A percentile compares a stretch with the other conserved stretches of the same genome.
Conservation (phyloP, 257 asterid genomes). For the Linderniella brevidens region DNA sequence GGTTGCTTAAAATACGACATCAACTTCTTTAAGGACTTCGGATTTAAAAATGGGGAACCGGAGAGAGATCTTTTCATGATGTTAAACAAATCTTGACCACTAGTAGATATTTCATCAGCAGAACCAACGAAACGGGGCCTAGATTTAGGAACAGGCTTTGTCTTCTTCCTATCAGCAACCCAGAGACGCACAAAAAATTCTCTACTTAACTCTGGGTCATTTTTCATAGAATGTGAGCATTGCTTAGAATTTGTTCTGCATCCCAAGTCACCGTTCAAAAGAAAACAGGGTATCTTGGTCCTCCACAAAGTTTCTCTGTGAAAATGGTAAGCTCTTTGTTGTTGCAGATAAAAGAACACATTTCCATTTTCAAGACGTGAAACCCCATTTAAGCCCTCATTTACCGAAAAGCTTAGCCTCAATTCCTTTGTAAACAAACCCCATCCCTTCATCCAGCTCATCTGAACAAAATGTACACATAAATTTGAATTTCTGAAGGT, state of each 20-base stretch:
- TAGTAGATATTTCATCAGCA: slow-evolving; percentile 12
- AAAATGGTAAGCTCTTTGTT: slow-evolving; percentile 18
- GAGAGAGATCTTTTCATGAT: slow-evolving; percentile 30
- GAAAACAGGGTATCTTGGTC: slow-evolving; percentile 19
- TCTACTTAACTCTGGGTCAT: slow-evolving; percentile 46
- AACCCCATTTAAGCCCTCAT: slow-evolving; percentile 19
- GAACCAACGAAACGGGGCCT: slow-evolving; percentile 17
- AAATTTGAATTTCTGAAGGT: background rate
- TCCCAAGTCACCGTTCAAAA: slow-evolving; percentile 13
- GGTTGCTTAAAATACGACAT: slow-evolving; percentile 52
- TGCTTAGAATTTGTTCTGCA: slow-evolving; percentile 19
- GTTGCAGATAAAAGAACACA: slow-evolving; percentile 10
- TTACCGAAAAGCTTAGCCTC: slow-evolving; percentile 15
- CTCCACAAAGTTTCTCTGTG: slow-evolving; percentile 17
- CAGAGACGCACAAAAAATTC: slow-evolving; percentile 67
- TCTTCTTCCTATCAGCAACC: slow-evolving; percentile 42
- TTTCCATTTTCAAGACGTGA: slow-evolving; percentile 14
- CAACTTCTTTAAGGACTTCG: slow-evolving; percentile 15
- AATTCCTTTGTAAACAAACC: slow-evolving; percentile 18
- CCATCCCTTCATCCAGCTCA: slow-evolving; percentile 37
- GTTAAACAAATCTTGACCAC: slow-evolving; percentile 13
- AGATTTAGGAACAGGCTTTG: slow-evolving; percentile 15
- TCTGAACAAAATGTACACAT: slow-evolving; percentile 22
- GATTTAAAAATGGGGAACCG: slow-evolving; percentile 20
- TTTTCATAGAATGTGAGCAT: slow-evolving; percentile 18